Evolutionary conservation across 78 protist species (phyloP).

Genomic region (Cavenderia fasciculata): DNA sequence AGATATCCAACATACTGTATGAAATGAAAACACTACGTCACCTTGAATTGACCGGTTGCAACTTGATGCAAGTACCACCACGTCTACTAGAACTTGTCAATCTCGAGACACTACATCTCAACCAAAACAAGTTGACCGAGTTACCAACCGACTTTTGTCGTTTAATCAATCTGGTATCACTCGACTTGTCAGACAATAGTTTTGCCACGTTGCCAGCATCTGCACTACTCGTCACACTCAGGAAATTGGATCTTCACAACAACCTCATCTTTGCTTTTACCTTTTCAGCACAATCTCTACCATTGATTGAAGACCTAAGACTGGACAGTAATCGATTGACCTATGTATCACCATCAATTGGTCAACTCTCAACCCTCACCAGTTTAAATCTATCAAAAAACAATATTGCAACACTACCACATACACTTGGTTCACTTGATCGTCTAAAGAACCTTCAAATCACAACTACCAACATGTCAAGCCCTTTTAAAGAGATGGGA

Average conservation of each 20-base stretch:
- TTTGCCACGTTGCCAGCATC: conserved; percentile 18
- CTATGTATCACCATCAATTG: conserved; percentile 52
- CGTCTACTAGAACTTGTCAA: neutral
- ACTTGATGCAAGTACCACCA: neutral
- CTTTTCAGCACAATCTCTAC: neutral
- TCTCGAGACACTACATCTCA: conserved; percentile 11
- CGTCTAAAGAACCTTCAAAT: neutral
- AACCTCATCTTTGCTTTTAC: conserved; percentile 5
- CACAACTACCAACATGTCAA: neutral
- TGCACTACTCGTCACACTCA: conserved; percentile 11
- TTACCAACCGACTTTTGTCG: conserved; percentile 5
- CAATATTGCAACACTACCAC: conserved; percentile 31
- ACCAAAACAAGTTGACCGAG: conserved; percentile 51
- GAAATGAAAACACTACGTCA: conserved; percentile 24
- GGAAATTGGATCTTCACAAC: conserved; percentile 15
- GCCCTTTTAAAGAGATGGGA: conserved; percentile 25
- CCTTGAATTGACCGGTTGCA: conserved; percentile 39
- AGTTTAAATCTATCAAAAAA: conserved; percentile 10
- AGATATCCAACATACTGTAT: conserved; percentile 13
- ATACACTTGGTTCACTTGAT: conserved; percentile 18
- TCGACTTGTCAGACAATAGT: conserved; percentile 55
- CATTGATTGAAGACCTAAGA: conserved; percentile 22
- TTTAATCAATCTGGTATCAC: neutral
- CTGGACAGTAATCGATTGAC: conserved; percentile 44
- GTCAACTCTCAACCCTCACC: neutral